Evolutionary conservation across 441 rosid genomes (phyloP), one percentile per base, ranked within the genome.

Genomic region (Syzygium malaccense): DNA sequence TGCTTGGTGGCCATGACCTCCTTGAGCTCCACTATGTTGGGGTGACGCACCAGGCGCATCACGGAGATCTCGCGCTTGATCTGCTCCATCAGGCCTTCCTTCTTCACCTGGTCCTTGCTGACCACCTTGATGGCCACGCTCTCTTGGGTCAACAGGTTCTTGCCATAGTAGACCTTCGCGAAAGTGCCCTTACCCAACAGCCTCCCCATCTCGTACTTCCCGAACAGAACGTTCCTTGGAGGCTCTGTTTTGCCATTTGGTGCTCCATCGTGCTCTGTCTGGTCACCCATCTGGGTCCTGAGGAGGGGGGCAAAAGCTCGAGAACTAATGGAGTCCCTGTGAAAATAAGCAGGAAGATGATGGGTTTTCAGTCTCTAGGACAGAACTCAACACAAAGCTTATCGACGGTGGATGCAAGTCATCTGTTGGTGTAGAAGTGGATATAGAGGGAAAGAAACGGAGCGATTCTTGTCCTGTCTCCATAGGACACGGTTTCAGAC

Each of bases 1-100:
- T 33, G 62, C 62, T 85, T 85, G 48, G 62, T 85, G 86, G 86
- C 86, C 86, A 85, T 85, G 3, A 85, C 86, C 55, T 85, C 86
- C 62, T 85, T 55, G 64, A 85, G 64, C 32, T 20, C 30, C 86
- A 85, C 86, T 55, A 85, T 55, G 62, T 85, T 54, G 86, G 86
- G 86, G 86, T 85, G 86, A 30, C 49, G 57, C 86, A 85, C 86
- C 86, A 85, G 3, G 57, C 62, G 57, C 86, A 85, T 85, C 62
- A 85, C 86, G 13, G 86, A 85, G 86, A 85, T 85, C 62, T 85
- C 86, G 8, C 86, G 86, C 86, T 85, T 85, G 86, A 85, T 54
- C 62, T 85, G 86, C 5, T 85, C 86, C 86, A 54, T 85, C 86
- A 85, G 17, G 28, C 64, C 86, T 15, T 54, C 86, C 49, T 85